phyloP scores from a whole-genome alignment of 2,329 filamentous ascomycete genomes.

The Fusarium pseudonygamai region DNA sequence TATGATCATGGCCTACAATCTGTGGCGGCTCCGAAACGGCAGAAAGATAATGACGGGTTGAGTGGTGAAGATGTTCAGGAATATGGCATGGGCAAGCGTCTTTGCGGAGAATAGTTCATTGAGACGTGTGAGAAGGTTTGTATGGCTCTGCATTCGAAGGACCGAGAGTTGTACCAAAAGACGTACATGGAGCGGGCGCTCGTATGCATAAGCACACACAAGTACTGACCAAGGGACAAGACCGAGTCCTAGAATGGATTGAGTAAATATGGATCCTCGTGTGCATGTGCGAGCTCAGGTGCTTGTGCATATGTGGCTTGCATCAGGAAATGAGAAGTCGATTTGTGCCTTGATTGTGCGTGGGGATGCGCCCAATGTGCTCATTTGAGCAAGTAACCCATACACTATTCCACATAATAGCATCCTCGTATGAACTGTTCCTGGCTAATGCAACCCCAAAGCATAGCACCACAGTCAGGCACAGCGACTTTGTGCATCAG shows the following conservation, averaged over 20 bases:
- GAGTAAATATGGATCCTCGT: slow-evolving; percentile 10
- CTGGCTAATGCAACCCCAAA: slow-evolving; percentile 45
- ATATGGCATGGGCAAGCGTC: slow-evolving; percentile 12
- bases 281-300: slow-evolving; percentile 21
- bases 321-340: slow-evolving; percentile 41
- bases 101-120: slow-evolving; percentile 7
- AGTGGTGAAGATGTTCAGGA: slow-evolving; percentile 27
- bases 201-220: slow-evolving; percentile 23
- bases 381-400: slow-evolving; percentile 22
- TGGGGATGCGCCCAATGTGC: slow-evolving; percentile 12
- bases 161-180: not conserved
- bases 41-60: slow-evolving; percentile 16
- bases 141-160: not conserved
- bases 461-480: slow-evolving; percentile 32
- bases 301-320: slow-evolving; percentile 41
- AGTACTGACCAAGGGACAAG: slow-evolving; percentile 12
- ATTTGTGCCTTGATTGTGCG: slow-evolving; percentile 43
- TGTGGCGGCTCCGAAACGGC: slow-evolving; percentile 6
- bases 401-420: slow-evolving; percentile 23
- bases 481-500: slow-evolving; percentile 46
- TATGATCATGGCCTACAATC: not conserved
- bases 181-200: slow-evolving; percentile 16
- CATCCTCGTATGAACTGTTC: slow-evolving; percentile 35
- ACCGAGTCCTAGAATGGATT: not conserved
- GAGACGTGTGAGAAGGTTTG: not conserved